Evolutionary conservation across 2,329 filamentous ascomycete genomes (phyloP), one percentile per base, ranked within the genome.

Genomic region (Whalleya microplaca): DNA sequence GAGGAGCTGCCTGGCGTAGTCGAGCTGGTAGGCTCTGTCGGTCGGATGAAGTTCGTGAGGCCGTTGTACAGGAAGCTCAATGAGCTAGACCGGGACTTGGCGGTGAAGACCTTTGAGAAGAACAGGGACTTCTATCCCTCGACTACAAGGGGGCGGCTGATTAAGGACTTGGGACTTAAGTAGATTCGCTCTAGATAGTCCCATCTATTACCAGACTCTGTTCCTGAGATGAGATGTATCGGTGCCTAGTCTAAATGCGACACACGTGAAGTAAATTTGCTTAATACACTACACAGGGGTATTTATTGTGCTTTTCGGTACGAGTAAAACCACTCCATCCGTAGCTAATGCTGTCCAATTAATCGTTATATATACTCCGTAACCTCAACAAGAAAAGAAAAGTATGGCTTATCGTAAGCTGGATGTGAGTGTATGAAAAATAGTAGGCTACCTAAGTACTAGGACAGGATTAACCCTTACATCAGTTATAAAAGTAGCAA

Each of bases 1-100:
- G 83, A 80, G 55, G 84, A 89, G 40, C 91, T 94, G 67, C 71
- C 84, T 57, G 87, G 88, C 1, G 85, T 91, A 0, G 86, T 89
- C 1, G 84, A 90, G 56, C 78, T 97, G 53, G 79, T 98, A 41
- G 90, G 91, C 29, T 81, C 82, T 50, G 92, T 97, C 21, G 95
- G 95, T 12, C 81, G 95, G 55, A 98, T 99, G 95, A 98, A 98
- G 83, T 98, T 94, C 74, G 94, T 98, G 56, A 82, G 94, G 46
- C 92, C 94, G 20, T 76, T 98, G 69, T 97, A 89, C 77, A 83
- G 89, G 59, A 83, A 85, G 48, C 77, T 99, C 64, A 88, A 89
- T 68, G 86, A 87, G 72, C 84, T 90, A 41, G 88, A 97, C 75
- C 80, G 85, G 45, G 78, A 86, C 21, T 75, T 96, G 67, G 94